Evolutionary conservation across 345 rosid species (phyloP).

Genomic region (Sisymbrium irio): DNA sequence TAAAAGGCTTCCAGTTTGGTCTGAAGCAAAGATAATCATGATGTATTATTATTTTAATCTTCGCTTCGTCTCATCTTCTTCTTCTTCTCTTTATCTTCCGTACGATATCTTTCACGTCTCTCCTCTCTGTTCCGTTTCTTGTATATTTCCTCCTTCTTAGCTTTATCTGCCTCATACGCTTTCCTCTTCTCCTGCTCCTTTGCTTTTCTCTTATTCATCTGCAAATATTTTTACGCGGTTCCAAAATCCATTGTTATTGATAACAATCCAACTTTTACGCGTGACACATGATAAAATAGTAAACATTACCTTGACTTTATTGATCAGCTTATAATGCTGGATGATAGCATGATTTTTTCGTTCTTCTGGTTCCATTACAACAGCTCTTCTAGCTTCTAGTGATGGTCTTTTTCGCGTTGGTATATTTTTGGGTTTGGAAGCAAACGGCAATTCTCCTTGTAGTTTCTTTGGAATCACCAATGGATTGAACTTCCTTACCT

Average conservation of each 20-base stretch:
- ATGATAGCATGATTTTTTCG: constrained; percentile 49
- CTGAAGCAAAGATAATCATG: not conserved
- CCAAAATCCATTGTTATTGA: not conserved
- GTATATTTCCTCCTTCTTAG: constrained; percentile 58
- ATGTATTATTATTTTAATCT: not conserved
- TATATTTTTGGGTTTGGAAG: constrained; percentile 72
- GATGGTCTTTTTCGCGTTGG: constrained; percentile 46
- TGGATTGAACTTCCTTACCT: constrained; percentile 64
- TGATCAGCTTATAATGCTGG: constrained; percentile 61
- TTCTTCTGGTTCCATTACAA: constrained; percentile 72
- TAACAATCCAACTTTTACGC: not conserved
- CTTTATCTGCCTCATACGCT: constrained; percentile 50
- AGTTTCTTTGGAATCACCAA: constrained; percentile 70
- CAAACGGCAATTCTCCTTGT: constrained; percentile 72
- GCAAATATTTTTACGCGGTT: constrained; percentile 19
- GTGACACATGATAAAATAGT: not conserved
- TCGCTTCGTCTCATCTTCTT: constrained; percentile 42
- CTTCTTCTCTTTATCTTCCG: constrained; percentile 65
- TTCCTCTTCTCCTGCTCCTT: constrained; percentile 63
- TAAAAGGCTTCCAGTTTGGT: not conserved
- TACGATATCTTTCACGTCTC: constrained; percentile 67
- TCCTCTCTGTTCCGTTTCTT: constrained; percentile 82
- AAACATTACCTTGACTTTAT: constrained; percentile 53
- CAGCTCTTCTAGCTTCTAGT: constrained; percentile 68
- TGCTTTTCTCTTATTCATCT: constrained; percentile 62